A percentile compares a stretch with the other conserved stretches of the same genome.
Evolutionary conservation across 352 stramenopile species (phyloP).

Genomic region (Pythium myriotylum): DNA sequence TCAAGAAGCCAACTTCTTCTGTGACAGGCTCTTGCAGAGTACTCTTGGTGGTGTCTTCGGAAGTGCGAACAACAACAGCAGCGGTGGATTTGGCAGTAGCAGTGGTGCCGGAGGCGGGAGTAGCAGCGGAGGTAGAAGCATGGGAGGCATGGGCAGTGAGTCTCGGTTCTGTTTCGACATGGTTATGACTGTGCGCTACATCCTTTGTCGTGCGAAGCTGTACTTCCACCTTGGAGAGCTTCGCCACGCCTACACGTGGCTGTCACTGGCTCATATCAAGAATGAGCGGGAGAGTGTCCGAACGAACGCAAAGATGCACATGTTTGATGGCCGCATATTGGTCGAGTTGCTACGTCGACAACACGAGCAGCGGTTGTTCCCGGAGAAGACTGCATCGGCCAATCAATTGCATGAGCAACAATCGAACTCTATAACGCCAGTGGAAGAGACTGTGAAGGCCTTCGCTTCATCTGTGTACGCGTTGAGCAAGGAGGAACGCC

Average conservation of each 20-base stretch:
- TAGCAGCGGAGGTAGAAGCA: constrained; percentile 53
- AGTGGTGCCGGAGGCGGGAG: constrained; percentile 59
- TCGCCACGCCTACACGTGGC: constrained; percentile 64
- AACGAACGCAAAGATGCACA: constrained; percentile 68
- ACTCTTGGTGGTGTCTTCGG: constrained; percentile 60
- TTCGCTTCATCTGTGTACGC: constrained; percentile 69
- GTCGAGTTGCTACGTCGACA: constrained; percentile 58
- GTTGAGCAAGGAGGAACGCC: constrained; percentile 63
- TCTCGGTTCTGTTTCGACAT: constrained; percentile 83
- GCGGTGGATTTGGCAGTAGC: constrained; percentile 62
- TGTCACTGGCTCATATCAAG: constrained; percentile 78
- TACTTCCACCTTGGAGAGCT: constrained; percentile 59
- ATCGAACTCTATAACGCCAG: constrained; percentile 8
- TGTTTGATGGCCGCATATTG: constrained; percentile 66
- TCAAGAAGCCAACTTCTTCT: constrained; percentile 75
- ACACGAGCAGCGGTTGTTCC: constrained; percentile 41
- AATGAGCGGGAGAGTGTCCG: constrained; percentile 70
- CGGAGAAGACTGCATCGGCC: constrained; percentile 20
- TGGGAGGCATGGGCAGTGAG: constrained; percentile 76
- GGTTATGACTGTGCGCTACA: constrained; percentile 74
- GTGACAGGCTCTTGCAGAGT: constrained; percentile 60
- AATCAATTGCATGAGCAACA: constrained; percentile 21
- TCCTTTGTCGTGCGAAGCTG: constrained; percentile 65
- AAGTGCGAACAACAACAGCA: constrained; percentile 52
- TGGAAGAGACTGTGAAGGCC: constrained; percentile 59